phyloP scores from a whole-genome alignment of 2,329 filamentous ascomycete genomes.

The Orbilia quercus region DNA sequence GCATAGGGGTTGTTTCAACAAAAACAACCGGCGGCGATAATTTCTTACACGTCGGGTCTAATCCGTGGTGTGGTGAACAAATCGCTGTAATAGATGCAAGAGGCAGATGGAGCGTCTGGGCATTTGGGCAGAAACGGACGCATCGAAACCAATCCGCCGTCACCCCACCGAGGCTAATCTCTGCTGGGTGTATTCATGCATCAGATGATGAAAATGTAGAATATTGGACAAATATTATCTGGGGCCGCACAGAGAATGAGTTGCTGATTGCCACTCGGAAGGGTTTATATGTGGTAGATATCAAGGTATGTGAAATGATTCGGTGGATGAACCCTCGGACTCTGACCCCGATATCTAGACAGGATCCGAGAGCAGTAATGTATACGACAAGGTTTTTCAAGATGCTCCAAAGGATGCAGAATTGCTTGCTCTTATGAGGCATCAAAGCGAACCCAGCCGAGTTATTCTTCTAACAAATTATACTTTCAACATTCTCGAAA shows the following conservation, averaged over 20 bases:
- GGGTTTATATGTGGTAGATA: constrained; percentile 34
- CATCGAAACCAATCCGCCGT: constrained; percentile 15
- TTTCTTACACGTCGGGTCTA: constrained; percentile 34
- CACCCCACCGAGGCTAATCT: not conserved
- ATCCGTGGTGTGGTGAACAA: constrained; percentile 40
- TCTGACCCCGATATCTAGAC: constrained; percentile 7
- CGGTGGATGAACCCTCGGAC: not conserved
- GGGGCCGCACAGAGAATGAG: constrained; percentile 32
- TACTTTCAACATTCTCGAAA: constrained; percentile 27
- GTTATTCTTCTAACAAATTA: constrained; percentile 47
- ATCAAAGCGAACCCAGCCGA: constrained; percentile 2
- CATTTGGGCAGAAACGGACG: constrained; percentile 18
- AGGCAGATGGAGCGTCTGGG: constrained; percentile 44
- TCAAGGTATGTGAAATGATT: constrained; percentile 6
- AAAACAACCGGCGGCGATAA: constrained; percentile 9
- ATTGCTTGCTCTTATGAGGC: constrained; percentile 18
- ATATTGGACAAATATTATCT: constrained; percentile 39
- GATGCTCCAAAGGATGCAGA: constrained; percentile 7
- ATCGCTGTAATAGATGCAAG: constrained; percentile 27
- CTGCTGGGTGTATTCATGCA: constrained; percentile 7
- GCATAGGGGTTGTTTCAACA: constrained; percentile 25
- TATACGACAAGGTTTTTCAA: constrained; percentile 20
- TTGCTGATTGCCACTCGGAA: constrained; percentile 38
- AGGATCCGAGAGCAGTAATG: constrained; percentile 7
- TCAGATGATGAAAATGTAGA: not conserved